A percentile compares a stretch with the other conserved stretches of the same genome.
phyloP scores from a whole-genome alignment of 2,329 filamentous ascomycete species.

The Cordyceps javanica region DNA sequence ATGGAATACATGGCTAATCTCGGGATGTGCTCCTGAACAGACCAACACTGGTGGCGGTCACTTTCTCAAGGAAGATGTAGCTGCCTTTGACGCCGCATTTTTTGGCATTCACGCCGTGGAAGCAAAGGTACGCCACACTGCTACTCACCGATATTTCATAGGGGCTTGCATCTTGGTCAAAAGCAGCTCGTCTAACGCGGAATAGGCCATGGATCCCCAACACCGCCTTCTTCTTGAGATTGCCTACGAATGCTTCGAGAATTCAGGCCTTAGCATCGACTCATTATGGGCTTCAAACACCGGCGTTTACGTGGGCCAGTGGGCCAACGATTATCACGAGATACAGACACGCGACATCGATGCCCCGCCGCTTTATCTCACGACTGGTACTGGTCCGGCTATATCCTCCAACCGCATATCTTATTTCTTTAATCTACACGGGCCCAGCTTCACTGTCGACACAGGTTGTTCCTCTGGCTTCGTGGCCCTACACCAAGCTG shows the following conservation, averaged over 20 bases:
- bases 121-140: background rate
- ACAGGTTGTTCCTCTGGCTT: conserved; percentile 33
- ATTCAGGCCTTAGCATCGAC: conserved; percentile 13
- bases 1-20: too few species aligned
- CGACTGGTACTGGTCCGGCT: conserved; percentile 23
- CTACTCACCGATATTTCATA: background rate
- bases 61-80: conserved; percentile 22
- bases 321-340: conserved; percentile 22
- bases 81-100: conserved; percentile 21
- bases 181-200: background rate
- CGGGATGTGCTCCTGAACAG: background rate
- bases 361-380: conserved; percentile 27
- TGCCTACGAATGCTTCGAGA: conserved; percentile 1
- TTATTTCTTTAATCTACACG: conserved; percentile 29
- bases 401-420: conserved; percentile 29
- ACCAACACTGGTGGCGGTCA: conserved; percentile 19
- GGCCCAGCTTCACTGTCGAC: conserved; percentile 31
- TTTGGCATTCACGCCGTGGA: conserved; percentile 17
- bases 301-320: conserved; percentile 26
- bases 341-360: conserved; percentile 23
- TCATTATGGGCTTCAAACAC: conserved; percentile 18
- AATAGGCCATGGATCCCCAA: background rate
- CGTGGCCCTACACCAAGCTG: conserved; percentile 29
- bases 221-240: conserved; percentile 4
- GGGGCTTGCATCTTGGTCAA: background rate